Percentiles rank a stretch among this genome's conserved stretches.
phyloP scores from a whole-genome alignment of 2,329 filamentous ascomycete genomes.

The Neophaeococcomyces mojaviensis region DNA sequence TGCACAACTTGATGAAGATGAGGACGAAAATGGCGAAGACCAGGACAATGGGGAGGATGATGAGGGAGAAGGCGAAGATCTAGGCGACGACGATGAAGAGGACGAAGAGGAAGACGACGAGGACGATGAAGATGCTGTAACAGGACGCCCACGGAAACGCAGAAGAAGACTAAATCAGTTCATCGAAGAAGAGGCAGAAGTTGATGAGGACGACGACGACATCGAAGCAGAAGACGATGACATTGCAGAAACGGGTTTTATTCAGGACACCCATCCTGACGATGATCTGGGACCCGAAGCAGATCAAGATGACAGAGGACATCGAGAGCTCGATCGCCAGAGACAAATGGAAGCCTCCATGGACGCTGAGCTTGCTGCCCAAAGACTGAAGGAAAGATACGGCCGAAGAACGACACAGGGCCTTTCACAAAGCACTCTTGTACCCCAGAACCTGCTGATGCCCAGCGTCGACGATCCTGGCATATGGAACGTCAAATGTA shows the following conservation, averaged over 20 bases:
- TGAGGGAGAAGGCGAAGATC: slow-evolving; percentile 31
- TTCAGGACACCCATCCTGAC: slow-evolving; percentile 83
- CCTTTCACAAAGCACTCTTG: slow-evolving; percentile 61
- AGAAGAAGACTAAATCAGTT: slow-evolving; percentile 74
- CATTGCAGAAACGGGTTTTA: slow-evolving; percentile 73
- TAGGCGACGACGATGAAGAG: slow-evolving; percentile 44
- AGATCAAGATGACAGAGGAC: slow-evolving; percentile 81
- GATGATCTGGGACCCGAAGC: slow-evolving; percentile 70
- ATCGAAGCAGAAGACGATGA: slow-evolving; percentile 85
- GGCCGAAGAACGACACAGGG: slow-evolving; percentile 65
- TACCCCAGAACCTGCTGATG: slow-evolving; percentile 78
- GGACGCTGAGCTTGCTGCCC: slow-evolving; percentile 89
- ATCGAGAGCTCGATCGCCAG: slow-evolving; percentile 87
- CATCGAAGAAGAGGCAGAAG: slow-evolving; percentile 96
- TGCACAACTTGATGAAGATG: slow-evolving; percentile 41
- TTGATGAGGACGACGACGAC: slow-evolving; percentile 87
- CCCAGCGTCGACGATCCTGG: slow-evolving; percentile 92
- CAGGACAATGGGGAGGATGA: slow-evolving; percentile 28
- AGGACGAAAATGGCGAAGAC: slow-evolving; percentile 36
- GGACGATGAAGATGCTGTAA: slow-evolving; percentile 20
- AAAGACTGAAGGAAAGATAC: slow-evolving; percentile 79
- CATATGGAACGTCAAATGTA: slow-evolving; percentile 90
- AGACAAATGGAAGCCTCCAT: slow-evolving; percentile 80
- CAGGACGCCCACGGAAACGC: slow-evolving; percentile 68
- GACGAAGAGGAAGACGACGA: slow-evolving; percentile 45